These are phyloP conservation scores for Kluyveromyces dobzhanskii DNA, from an alignment of 805 yeast genomes.

Conservation along the genomic window DNA sequence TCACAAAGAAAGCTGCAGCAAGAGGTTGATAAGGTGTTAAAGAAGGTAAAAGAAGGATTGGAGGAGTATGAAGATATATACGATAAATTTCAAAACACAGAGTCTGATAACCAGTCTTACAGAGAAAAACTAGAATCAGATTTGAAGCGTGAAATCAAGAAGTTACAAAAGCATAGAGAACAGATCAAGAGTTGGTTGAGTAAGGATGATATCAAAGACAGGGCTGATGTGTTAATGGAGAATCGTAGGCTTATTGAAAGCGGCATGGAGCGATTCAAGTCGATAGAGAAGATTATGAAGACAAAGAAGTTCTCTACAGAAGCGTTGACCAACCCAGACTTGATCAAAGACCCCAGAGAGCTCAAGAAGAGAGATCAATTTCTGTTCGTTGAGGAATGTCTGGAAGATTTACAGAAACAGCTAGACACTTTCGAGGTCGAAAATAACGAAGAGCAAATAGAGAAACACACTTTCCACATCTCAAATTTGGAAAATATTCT, in stretches of 20 bases:
- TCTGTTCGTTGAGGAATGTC: conserved; percentile 57
- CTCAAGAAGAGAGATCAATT: conserved; percentile 68
- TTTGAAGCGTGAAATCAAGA: conserved; percentile 89
- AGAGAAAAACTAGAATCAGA: conserved; percentile 91
- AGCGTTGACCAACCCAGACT: conserved; percentile 66
- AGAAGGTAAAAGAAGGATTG: conserved; percentile 89
- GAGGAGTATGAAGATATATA: conserved; percentile 76
- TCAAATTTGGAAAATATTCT: conserved; percentile 69
- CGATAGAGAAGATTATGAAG: conserved; percentile 86
- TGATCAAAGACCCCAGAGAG: conserved; percentile 65
- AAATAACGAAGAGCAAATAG: conserved; percentile 53
- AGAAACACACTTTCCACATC: conserved; percentile 73
- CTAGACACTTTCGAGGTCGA: conserved; percentile 69
- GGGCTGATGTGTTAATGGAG: conserved; percentile 63
- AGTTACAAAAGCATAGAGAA: conserved; percentile 86
- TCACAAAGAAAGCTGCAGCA: conserved; percentile 41
- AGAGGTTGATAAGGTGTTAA: conserved; percentile 89
- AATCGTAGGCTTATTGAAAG: conserved; percentile 59
- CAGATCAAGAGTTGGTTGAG: conserved; percentile 93
- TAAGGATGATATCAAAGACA: conserved; percentile 86
- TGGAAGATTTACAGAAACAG: conserved; percentile 78
- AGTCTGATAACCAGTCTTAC: conserved; percentile 61
- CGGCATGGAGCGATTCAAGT: conserved; percentile 94
- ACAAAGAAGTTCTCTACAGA: conserved; percentile 92
- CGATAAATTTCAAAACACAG: conserved; percentile 74